Evolutionary conservation across 1,284 basidiomycete genomes (phyloP).

Genomic region (Mycosarcoma maydis): DNA sequence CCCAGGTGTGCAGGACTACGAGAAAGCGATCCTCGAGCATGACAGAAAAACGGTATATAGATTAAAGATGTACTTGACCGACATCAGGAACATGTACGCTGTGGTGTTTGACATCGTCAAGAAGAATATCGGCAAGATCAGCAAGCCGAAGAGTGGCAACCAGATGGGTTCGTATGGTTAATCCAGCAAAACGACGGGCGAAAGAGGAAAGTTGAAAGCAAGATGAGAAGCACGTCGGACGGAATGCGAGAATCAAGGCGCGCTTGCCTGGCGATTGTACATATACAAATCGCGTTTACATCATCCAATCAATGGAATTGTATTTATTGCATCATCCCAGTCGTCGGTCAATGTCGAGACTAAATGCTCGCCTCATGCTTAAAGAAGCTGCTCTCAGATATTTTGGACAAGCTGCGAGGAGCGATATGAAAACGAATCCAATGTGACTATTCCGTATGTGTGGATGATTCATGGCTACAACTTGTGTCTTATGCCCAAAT

Average conservation of each 20-base stretch:
- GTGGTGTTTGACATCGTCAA: constrained; percentile 45
- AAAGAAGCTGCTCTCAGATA: too few relatives aligned
- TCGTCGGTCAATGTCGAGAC: too few relatives aligned
- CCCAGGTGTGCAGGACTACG: constrained; percentile 40
- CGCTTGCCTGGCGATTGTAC: too few relatives aligned
- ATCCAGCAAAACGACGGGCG: too few relatives aligned
- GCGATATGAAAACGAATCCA: too few relatives aligned
- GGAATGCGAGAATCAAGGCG: too few relatives aligned
- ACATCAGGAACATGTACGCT: constrained; percentile 47
- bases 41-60: constrained; percentile 39
- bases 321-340: not conserved
- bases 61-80: constrained; percentile 45
- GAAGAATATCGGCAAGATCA: constrained; percentile 50
- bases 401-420: too few relatives aligned
- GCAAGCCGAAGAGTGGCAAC: constrained; percentile 49
- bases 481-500: not conserved
- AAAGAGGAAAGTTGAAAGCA: too few relatives aligned
- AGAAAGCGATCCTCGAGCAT: constrained; percentile 36
- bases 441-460: not conserved
- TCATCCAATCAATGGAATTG: not conserved
- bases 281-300: too few relatives aligned
- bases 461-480: too few relatives aligned
- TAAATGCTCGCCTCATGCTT: not conserved
- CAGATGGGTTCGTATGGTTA: constrained; percentile 47
- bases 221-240: too few relatives aligned